Evolutionary conservation across 441 rosid genomes (phyloP).

Genomic region (Populus tomentosa): DNA sequence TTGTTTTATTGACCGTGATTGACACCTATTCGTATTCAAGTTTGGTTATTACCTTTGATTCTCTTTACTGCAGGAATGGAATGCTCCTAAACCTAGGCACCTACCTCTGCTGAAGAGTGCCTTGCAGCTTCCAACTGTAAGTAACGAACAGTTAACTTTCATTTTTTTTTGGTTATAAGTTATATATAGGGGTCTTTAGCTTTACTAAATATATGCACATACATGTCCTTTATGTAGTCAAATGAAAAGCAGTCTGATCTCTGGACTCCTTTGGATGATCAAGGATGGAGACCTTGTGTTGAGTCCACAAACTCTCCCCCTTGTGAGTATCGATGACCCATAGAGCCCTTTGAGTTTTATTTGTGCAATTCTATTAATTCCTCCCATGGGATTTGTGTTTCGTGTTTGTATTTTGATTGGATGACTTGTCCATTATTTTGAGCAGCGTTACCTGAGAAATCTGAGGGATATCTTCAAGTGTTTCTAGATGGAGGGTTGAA

Average conservation of each 20-base stretch:
- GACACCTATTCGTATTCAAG: neutral
- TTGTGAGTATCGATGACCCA: constrained; percentile 41
- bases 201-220: neutral
- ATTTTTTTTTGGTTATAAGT: neutral
- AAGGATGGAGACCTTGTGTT: constrained; percentile 76
- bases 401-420: neutral
- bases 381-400: neutral
- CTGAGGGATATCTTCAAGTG: constrained; percentile 76
- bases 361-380: constrained; percentile 4
- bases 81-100: constrained; percentile 38
- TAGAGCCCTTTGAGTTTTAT: neutral
- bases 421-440: constrained; percentile 14
- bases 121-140: constrained; percentile 35
- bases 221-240: constrained; percentile 32
- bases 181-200: neutral
- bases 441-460: constrained; percentile 62
- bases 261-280: constrained; percentile 79
- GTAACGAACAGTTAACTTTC: constrained; percentile 10
- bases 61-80: constrained; percentile 28
- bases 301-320: constrained; percentile 35
- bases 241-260: constrained; percentile 60
- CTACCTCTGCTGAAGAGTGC: constrained; percentile 38
- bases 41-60: neutral
- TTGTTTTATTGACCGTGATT: constrained; percentile 1
- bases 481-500: constrained; percentile 98